Evolutionary conservation across 179 eudicot genomes (phyloP).

Genomic region (Camellia oleifera): DNA sequence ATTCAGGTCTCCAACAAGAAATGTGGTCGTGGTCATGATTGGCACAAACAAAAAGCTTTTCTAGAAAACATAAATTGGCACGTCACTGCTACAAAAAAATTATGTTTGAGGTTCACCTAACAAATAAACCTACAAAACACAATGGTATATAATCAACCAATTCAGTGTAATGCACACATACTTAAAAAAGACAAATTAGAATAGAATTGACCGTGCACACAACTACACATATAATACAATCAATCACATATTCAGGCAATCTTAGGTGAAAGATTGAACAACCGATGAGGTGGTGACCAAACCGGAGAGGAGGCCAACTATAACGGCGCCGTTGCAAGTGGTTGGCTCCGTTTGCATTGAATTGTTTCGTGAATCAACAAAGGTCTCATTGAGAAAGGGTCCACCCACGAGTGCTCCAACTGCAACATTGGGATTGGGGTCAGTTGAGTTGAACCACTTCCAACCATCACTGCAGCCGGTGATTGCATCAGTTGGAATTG

Average conservation of each 20-base stretch:
- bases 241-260: neutral
- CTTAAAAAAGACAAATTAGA: neutral
- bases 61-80: neutral
- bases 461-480: slow-evolving; percentile 64
- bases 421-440: slow-evolving; percentile 80
- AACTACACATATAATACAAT: neutral
- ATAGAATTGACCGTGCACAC: neutral
- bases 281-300: slow-evolving; percentile 68
- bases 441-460: slow-evolving; percentile 50
- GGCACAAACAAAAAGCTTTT: neutral
- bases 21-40: neutral
- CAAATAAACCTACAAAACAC: neutral
- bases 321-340: slow-evolving; percentile 71
- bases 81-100: neutral
- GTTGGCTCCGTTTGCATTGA: slow-evolving; percentile 77
- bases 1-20: too few species aligned
- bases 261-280: slow-evolving; percentile 50
- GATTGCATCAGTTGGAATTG: slow-evolving; percentile 64
- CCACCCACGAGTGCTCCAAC: slow-evolving; percentile 88
- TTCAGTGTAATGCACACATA: neutral
- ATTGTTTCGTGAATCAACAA: slow-evolving; percentile 65
- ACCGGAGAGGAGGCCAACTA: slow-evolving; percentile 87
- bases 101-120: neutral
- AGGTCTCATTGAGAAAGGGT: slow-evolving; percentile 75
- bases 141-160: neutral